Base-by-base conservation (phyloP, 1,139 yeast species). In the Yamadazyma dushanensis region DNA sequence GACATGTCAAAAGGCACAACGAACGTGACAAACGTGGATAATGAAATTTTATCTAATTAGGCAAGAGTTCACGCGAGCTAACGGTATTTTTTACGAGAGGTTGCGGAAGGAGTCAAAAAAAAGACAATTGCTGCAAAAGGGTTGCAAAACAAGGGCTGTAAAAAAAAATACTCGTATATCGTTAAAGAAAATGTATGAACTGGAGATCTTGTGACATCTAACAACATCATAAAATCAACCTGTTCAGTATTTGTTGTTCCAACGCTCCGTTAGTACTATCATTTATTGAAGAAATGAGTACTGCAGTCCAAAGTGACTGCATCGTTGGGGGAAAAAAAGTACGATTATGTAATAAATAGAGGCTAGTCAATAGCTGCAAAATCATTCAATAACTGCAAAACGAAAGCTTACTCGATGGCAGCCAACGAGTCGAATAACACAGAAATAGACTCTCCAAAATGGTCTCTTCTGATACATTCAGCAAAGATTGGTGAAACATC, bases 401-500 rank as follows among this genome's bases (percentile, higher is more conserved):
- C n/a, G n/a, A 26, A 29, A 14, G n/a, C 16, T 47, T 57, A 76
- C 45, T 73, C 79, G 34, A 82, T 69, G 32, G 84, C 78, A 38
- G 88, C 83, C 49, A 88, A 71, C 29, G 95, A 88, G 60, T 89
- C 96, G 58, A 90, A 90, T 51, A 90, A 69, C 25, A 89, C 96
- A 23, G 95, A 85, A 45, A 90, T 90, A 45, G 95, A 83, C 66
- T 90, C 97, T 57, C 97, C 98, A 53, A 90, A 90, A 61, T 94
- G 98, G 59, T 92, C 96, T 68, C 99, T 84, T 69, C 99, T 81
- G 46, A 94, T 92, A 64, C 97, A 92, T 67, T 94, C 99, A 23
- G 98, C 97, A 57, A 94, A 85, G 38, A 92, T 90, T 17, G 95
- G 84, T 37, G 96, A 85, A 33, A 94, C 94, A 57, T 94, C 98